These are phyloP conservation scores for Boletus sp. DNA, from an alignment of 1,284 basidiomycete genomes.

Conservation along the genomic window DNA sequence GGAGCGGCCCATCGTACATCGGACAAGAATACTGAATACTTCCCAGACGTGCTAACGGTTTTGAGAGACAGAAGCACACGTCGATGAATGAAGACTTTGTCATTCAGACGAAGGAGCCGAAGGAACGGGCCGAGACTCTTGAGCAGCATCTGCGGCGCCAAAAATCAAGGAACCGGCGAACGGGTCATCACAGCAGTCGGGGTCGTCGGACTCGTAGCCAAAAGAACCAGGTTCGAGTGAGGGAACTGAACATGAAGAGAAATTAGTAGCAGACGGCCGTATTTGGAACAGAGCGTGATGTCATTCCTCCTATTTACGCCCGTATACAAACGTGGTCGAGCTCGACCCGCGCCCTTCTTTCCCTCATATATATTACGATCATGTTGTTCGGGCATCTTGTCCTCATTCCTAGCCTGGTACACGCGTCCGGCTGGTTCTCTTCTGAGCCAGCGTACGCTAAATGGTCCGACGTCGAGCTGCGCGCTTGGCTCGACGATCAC, in stretches of 20 bases:
- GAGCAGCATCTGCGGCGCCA: slow-evolving; percentile 72
- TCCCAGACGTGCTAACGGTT: slow-evolving; percentile 71
- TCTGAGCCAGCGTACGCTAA: slow-evolving; percentile 52
- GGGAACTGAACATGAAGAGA: slow-evolving; percentile 34
- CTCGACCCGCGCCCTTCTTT: not conserved
- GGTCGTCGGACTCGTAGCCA: slow-evolving; percentile 26
- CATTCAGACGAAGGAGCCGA: slow-evolving; percentile 81
- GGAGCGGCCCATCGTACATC: slow-evolving; percentile 82
- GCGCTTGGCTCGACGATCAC: slow-evolving; percentile 73
- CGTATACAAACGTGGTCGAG: not conserved
- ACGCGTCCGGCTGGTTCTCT: slow-evolving; percentile 36
- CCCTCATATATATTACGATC: not conserved
- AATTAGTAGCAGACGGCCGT: too few species aligned
- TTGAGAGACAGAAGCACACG: slow-evolving; percentile 79
- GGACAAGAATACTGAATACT: slow-evolving; percentile 85
- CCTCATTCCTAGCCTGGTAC: slow-evolving; percentile 22
- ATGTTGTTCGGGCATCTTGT: slow-evolving; percentile 18
- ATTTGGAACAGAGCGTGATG: slow-evolving; percentile 26
- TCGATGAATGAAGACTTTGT: slow-evolving; percentile 80
- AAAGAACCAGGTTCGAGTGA: slow-evolving; percentile 20
- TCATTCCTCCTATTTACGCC: slow-evolving; percentile 27
- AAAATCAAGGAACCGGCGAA: slow-evolving; percentile 48
- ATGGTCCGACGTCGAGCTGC: slow-evolving; percentile 69
- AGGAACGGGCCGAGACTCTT: slow-evolving; percentile 76
- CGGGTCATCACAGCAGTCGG: slow-evolving; percentile 20